Evolutionary conservation across 108 stramenopile genomes (phyloP), one percentile per base, ranked within the genome.

Genomic region (Cyclotella baltica): DNA sequence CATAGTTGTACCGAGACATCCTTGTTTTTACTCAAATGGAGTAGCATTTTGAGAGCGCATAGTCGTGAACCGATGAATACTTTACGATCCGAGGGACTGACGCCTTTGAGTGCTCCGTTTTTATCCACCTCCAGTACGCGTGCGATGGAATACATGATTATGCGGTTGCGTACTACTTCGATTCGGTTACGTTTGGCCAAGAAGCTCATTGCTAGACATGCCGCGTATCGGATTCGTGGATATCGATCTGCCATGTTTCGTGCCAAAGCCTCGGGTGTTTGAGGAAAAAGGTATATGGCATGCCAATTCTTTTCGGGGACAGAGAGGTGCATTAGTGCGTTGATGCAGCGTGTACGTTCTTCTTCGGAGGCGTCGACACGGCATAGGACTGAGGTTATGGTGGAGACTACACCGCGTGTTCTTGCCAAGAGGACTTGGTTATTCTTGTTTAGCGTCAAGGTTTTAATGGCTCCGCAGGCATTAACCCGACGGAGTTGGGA

Each of bases 291-390:
- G 46, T 74, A 83, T 4, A 83, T 56, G 9, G 68, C 61, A 20
- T 69, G 73, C 73, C 77, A 78, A 69, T 83, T 83, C 66, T 83
- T 72, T 53, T 83, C 77, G 22, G 82, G 77, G 20, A 83, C 73
- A 33, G 72, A 78, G 1, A 83, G 73, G 34, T 83, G 77, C 82
- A 83, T 83, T 6, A 83, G 40, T 23, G 82, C 77, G 69, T 78
- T 78, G 73, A 78, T 83, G 48, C 82, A 78, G 5, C 82, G 77
- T 3, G 73, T 78, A 11, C 82, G 72, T 62, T 83, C 82, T 65
- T 83, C 82, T 29, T 78, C 77, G 20, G 47, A 68, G 25, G 82
- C 77, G 25, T 70, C 73, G 35, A 78, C 82, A 28, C 69, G 62
- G 47, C 82, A 78, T 38, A 83, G 51, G 16, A 79, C 82, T 9